These are phyloP conservation scores for Coriolopsis trogii DNA, from an alignment of 1,284 basidiomycete species.

Conservation along the genomic window DNA sequence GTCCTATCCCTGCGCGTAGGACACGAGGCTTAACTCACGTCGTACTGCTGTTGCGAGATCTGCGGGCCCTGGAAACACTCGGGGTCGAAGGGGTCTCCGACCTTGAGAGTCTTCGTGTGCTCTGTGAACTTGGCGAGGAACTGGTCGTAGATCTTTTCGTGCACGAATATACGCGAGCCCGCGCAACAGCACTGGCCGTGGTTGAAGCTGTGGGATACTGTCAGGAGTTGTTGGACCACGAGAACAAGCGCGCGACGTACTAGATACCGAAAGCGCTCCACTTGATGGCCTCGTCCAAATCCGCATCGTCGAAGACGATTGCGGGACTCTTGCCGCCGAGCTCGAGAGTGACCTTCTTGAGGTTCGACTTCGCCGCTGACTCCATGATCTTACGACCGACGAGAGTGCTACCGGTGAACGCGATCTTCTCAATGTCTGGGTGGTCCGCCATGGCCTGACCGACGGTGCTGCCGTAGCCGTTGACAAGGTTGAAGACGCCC, in stretches of 20 bases:
- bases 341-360: slow-evolving; percentile 91
- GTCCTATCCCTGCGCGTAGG: too few relatives aligned
- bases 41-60: slow-evolving; percentile 72
- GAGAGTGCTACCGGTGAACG: slow-evolving; percentile 79
- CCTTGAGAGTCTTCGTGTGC: slow-evolving; percentile 57
- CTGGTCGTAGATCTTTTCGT: slow-evolving; percentile 80
- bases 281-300: slow-evolving; percentile 78
- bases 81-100: slow-evolving; percentile 81
- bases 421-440: slow-evolving; percentile 68
- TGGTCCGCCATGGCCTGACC: slow-evolving; percentile 68
- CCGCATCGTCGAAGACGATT: slow-evolving; percentile 73
- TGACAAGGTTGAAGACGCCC: slow-evolving; percentile 74
- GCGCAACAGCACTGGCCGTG: slow-evolving; percentile 88
- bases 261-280: slow-evolving; percentile 86
- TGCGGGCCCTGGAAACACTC: slow-evolving; percentile 88
- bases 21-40: slow-evolving; percentile 47
- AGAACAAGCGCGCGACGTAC: slow-evolving; percentile 41
- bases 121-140: slow-evolving; percentile 68
- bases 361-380: slow-evolving; percentile 80
- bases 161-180: slow-evolving; percentile 86
- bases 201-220: slow-evolving; percentile 55
- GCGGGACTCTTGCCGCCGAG: slow-evolving; percentile 92
- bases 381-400: slow-evolving; percentile 88
- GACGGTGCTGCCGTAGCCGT: slow-evolving; percentile 68
- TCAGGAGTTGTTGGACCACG: background rate